Conservation (phyloP, 1,284 basidiomycete species). For the Puccinia triticina region DNA sequence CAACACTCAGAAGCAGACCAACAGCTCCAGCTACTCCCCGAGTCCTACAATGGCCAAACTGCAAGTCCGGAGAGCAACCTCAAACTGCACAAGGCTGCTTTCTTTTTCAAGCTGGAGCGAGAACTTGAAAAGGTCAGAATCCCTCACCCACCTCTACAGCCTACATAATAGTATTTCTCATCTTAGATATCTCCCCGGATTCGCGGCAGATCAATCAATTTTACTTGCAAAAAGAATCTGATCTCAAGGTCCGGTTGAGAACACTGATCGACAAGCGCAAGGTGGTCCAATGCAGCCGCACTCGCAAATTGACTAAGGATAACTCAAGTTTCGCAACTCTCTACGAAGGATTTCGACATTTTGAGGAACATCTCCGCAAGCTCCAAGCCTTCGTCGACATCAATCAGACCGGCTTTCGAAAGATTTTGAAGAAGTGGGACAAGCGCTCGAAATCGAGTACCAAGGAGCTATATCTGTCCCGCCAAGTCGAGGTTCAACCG, state of each 20-base stretch:
- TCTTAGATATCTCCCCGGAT: not conserved
- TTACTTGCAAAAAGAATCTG: slow-evolving; percentile 96
- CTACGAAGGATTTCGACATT: slow-evolving; percentile 84
- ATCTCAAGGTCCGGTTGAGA: slow-evolving; percentile 85
- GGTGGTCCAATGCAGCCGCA: slow-evolving; percentile 61
- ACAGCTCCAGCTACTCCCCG: slow-evolving; percentile 23
- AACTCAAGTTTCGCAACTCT: slow-evolving; percentile 60
- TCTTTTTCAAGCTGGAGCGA: slow-evolving; percentile 98
- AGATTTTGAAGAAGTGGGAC: slow-evolving; percentile 99
- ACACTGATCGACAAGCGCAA: slow-evolving; percentile 86
- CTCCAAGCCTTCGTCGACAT: slow-evolving; percentile 93
- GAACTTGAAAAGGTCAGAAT: slow-evolving; percentile 80
- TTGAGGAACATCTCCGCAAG: slow-evolving; percentile 95
- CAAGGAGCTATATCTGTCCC: slow-evolving; percentile 92
- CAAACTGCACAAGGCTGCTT: slow-evolving; percentile 92
- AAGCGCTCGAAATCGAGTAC: slow-evolving; percentile 91
- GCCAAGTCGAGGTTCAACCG: slow-evolving; percentile 97
- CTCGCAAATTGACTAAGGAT: slow-evolving; percentile 67
- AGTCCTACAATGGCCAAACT: slow-evolving; percentile 4
- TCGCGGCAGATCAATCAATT: slow-evolving; percentile 86
- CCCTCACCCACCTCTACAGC: not conserved
- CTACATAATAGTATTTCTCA: not conserved
- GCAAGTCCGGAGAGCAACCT: slow-evolving; percentile 59
- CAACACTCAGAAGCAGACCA: slow-evolving; percentile 21
- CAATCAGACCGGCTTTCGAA: slow-evolving; percentile 95